Base-by-base conservation (phyloP, 2,329 filamentous ascomycete species). In the Geoglossum cookeanum region DNA sequence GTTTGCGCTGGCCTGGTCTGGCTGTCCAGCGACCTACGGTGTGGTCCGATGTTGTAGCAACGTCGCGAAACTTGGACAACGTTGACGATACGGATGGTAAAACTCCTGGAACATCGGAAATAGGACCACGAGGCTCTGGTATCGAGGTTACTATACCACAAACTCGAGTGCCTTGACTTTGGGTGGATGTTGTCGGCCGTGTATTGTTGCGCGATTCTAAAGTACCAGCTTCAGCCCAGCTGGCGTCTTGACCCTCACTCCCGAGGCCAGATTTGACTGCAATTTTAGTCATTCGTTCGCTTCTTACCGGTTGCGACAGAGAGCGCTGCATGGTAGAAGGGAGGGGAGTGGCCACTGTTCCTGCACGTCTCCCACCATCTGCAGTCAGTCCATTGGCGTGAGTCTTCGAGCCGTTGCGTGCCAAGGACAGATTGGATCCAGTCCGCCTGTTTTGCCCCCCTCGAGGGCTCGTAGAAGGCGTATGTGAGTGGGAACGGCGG, bases 181-280 rank as follows among this genome's bases (percentile, higher is more conserved):
- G 56, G 7, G 42, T 53, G 35, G 30, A 45, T 32, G 45, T 35
- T 48, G 58, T 56, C 60, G 62, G 27, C 32, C 62, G 56, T 3
- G 67, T 65, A 27, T 62, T 58, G 33, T 58, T 56, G 17, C 65
- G 63, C n/a, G 65, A 67, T 27, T 64, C 61, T 6, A 63, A 81
- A 52, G 74, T 75, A 67, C 79, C 83, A 59, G 80, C 79, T 68
- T 84, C 81, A 47, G 83, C 78, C 81, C 81, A 84, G 70, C 80
- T 80, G 72, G 80, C 78, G 56, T 78, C 75, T 44, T 66, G 67
- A 47, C 70, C 68, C 30, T 61, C 59, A 22, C 58, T 57, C 15
- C 80, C 80, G 57, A 84, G 72, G 63, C 82, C 79, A 63, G 84
- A 84, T 64, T 81, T 80, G 35, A 83, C 80, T 60, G 78, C 75